A percentile compares a stretch with the other conserved stretches of the same genome.
Conservation (phyloP, 2,329 filamentous ascomycete species). For the Pseudocercospora vitis region DNA sequence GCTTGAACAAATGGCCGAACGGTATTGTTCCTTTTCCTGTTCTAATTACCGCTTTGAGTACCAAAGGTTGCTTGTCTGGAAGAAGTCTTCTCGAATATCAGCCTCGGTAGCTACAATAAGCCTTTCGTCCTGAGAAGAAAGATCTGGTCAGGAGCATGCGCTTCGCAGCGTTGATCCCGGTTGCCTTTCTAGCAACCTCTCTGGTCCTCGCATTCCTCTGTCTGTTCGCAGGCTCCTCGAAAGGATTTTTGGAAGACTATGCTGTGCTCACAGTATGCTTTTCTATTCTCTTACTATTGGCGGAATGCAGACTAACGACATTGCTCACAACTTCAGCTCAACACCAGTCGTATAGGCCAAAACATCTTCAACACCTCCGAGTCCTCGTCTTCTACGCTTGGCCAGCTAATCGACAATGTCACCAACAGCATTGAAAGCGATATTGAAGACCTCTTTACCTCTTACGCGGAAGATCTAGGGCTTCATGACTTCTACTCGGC, state of each 20-base stretch:
- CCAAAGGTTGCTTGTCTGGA: too few species aligned
- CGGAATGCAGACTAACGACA: too few species aligned
- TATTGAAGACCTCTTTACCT: constrained; percentile 38
- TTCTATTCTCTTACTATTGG: too few species aligned
- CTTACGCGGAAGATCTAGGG: constrained; percentile 51
- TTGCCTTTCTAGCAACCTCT: constrained; percentile 50
- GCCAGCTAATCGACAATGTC: constrained; percentile 33
- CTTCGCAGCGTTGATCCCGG: constrained; percentile 27
- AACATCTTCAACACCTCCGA: constrained; percentile 33
- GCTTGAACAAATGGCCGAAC: not conserved
- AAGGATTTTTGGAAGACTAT: constrained; percentile 57
- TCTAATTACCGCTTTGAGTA: too few species aligned
- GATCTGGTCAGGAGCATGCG: constrained; percentile 25
- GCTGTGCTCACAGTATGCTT: constrained; percentile 58
- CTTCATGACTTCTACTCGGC: constrained; percentile 62
- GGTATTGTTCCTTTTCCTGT: too few species aligned
- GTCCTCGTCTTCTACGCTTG: not conserved
- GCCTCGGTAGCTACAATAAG: too few species aligned
- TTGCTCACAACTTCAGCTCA: constrained; percentile 44
- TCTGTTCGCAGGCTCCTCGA: constrained; percentile 60
- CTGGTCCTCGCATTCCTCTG: constrained; percentile 60
- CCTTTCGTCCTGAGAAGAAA: not conserved
- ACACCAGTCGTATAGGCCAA: constrained; percentile 56
- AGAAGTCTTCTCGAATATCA: too few species aligned
- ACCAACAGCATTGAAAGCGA: constrained; percentile 40